Percentiles rank a stretch among this genome's conserved stretches.
Evolutionary conservation across 306 rosid species (phyloP).

Genomic region (Comarum palustre): DNA sequence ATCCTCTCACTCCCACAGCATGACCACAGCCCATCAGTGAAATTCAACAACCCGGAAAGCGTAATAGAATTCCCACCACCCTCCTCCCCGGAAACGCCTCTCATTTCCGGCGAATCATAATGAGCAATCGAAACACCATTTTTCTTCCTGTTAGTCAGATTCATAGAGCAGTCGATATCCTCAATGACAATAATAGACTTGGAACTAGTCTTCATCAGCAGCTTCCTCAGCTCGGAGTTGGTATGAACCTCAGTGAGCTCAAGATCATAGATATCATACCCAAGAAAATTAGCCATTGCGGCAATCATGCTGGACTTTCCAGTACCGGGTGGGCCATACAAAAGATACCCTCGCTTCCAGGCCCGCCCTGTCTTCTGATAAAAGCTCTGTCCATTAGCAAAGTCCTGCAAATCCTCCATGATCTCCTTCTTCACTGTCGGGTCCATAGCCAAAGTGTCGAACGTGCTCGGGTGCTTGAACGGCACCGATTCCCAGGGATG

Average conservation of each 20-base stretch:
- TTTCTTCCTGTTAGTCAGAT: conserved; percentile 52
- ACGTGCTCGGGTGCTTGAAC: conserved; percentile 90
- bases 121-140: conserved; percentile 14
- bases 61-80: conserved; percentile 68
- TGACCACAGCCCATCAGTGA: conserved; percentile 95
- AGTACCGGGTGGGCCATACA: conserved; percentile 91
- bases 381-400: conserved; percentile 69
- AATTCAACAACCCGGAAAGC: conserved; percentile 82
- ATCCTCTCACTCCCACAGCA: conserved; percentile 98
- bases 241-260: conserved; percentile 88
- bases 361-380: conserved; percentile 90
- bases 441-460: conserved; percentile 90
- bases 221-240: conserved; percentile 79
- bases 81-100: conserved; percentile 42
- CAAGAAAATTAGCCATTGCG: conserved; percentile 86
- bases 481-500: conserved; percentile 99
- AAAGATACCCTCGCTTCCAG: conserved; percentile 89
- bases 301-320: conserved; percentile 97
- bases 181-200: conserved; percentile 87
- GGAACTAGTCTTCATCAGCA: conserved; percentile 88
- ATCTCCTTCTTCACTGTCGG: conserved; percentile 56
- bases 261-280: conserved; percentile 84
- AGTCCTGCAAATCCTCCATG: conserved; percentile 74
- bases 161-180: conserved; percentile 88
- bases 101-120: conserved; percentile 35